phyloP scores from a whole-genome alignment of 345 rosid genomes.

The Stellera chamaejasme region DNA sequence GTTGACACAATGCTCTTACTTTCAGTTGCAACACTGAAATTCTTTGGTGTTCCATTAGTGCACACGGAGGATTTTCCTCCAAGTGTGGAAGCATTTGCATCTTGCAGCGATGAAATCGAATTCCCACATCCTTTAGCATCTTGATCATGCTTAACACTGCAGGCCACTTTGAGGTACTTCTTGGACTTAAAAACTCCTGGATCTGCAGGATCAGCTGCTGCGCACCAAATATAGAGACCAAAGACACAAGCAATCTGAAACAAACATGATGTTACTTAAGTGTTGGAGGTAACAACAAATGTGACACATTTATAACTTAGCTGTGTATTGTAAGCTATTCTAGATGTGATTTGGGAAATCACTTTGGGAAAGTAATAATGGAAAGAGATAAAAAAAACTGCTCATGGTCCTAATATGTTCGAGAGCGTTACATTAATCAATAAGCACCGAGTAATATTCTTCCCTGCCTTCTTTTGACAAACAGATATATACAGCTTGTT shows the following conservation, averaged over 20 bases:
- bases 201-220: slow-evolving; percentile 91
- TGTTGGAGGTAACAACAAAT: not conserved
- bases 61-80: slow-evolving; percentile 38
- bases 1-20: slow-evolving; percentile 28
- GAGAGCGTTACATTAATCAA: no score
- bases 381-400: no score
- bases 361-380: no score
- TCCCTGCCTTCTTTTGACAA: no score
- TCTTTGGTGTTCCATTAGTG: slow-evolving; percentile 27
- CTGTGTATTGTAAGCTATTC: no score
- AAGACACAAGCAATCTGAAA: slow-evolving; percentile 62
- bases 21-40: slow-evolving; percentile 20
- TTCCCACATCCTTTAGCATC: slow-evolving; percentile 58
- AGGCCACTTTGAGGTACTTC: slow-evolving; percentile 63
- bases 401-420: no score
- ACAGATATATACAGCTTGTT: no score
- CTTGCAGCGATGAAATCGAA: slow-evolving; percentile 44
- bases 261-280: slow-evolving; percentile 13
- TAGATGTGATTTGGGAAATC: no score
- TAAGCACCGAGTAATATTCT: no score
- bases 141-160: slow-evolving; percentile 32
- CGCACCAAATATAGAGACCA: slow-evolving; percentile 78
- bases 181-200: slow-evolving; percentile 67
- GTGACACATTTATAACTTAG: no score
- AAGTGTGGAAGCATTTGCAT: slow-evolving; percentile 31